Base-by-base conservation (phyloP, 2,329 filamentous ascomycete species). In the Lasiodiplodia hormozganensis region DNA sequence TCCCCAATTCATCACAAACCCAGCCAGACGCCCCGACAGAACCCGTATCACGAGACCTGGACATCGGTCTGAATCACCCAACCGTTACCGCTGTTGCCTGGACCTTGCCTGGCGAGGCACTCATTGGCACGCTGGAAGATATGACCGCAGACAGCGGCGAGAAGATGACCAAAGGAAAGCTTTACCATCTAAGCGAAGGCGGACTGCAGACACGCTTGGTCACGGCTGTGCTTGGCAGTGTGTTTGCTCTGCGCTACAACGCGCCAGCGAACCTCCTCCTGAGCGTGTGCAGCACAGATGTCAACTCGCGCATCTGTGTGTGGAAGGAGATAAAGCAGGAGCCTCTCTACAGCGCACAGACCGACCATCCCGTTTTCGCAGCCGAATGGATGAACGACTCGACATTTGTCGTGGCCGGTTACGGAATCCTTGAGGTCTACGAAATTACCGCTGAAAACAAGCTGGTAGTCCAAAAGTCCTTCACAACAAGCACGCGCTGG, bases 381-480 rank as follows among this genome's bases (percentile, higher is more conserved):
- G 82, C 80, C 1, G 76, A 78, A 14, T 84, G 83, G 82, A 80
- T 79, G 51, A 79, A 74, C 54, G 78, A 82, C 16, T 76, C 79
- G 3, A 75, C 76, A 2, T 83, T 85, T 69, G 76, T 82, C 11
- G 80, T 84, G 12, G 82, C 80, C 65, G 82, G 83, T 12, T 78
- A 79, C 10, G 73, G 78, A 25, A 73, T 80, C 3, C 76, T 82
- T 65, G 77, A 78, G 31, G 74, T 79, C 4, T 82, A 81, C 72
- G 74, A 79, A 21, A 74, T 82, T 25, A 72, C 70, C 34, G 73
- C 78, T 0, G 65, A 58, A 56, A 62, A 67, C 40, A 62, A 52
- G 36, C 28, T 69, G 51, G 74, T 71, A 1, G 68, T 74, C 16
- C 75, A 76, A 65, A 75, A 74, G 58, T 78, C 76, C 1, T 70